A percentile compares a stretch with the other conserved stretches of the same genome.
Conservation (phyloP, 441 rosid genomes). For the Caryocar brasiliense region DNA sequence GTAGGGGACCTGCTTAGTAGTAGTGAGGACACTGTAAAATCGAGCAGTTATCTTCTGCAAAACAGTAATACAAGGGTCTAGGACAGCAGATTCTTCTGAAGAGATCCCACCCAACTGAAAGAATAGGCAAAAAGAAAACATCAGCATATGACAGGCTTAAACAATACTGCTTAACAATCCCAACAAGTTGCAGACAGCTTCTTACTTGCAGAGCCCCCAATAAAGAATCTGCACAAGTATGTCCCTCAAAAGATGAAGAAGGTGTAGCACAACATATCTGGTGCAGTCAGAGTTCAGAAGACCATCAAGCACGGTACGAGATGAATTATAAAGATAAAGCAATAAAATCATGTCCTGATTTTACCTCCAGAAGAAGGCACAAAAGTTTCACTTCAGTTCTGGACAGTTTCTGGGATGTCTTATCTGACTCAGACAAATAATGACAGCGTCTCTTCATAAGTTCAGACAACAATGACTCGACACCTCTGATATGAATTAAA, state of each 20-base stretch:
- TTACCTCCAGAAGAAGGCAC: constrained; percentile 90
- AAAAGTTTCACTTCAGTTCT: constrained; percentile 54
- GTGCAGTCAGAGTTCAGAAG: constrained; percentile 15
- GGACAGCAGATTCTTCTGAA: constrained; percentile 43
- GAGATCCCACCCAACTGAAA: constrained; percentile 55
- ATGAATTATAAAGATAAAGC: background rate
- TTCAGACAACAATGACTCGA: constrained; percentile 43
- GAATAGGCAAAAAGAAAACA: constrained; percentile 10
- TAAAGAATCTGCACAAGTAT: constrained; percentile 42
- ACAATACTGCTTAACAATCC: background rate
- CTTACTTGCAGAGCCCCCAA: constrained; percentile 68
- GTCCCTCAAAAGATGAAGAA: constrained; percentile 27
- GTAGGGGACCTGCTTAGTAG: constrained; percentile 70
- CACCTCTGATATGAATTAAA: constrained; percentile 48
- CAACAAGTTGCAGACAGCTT: constrained; percentile 10
- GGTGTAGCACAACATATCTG: constrained; percentile 53
- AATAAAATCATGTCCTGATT: background rate
- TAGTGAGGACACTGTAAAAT: constrained; percentile 36
- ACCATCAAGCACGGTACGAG: constrained; percentile 1
- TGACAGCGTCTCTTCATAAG: constrained; percentile 60
- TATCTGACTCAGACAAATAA: constrained; percentile 31
- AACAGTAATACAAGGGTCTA: constrained; percentile 58
- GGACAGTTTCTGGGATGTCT: constrained; percentile 44
- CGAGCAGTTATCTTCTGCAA: constrained; percentile 53
- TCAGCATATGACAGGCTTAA: background rate